Percentiles rank a stretch among this genome's conserved stretches.
Conservation (phyloP, 768 basidiomycete species). For the Tephrocybe sp. region DNA sequence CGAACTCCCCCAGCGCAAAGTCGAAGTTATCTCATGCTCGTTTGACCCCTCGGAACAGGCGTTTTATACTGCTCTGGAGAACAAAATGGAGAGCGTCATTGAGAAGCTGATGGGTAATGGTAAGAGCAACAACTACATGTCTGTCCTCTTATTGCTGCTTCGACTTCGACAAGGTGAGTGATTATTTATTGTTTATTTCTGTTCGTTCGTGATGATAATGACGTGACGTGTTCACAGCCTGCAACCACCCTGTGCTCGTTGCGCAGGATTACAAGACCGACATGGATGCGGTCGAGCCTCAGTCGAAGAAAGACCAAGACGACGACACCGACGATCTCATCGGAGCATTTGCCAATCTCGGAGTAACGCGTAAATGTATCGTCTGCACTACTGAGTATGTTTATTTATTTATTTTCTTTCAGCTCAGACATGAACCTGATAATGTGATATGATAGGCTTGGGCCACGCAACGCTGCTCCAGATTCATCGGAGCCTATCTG, state of each 20-base stretch:
- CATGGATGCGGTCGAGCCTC: constrained; percentile 72
- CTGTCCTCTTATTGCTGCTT: constrained; percentile 67
- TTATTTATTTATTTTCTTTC: not conserved
- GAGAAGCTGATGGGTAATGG: constrained; percentile 62
- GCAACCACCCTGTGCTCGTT: constrained; percentile 85
- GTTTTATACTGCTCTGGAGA: constrained; percentile 77
- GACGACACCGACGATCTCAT: constrained; percentile 74
- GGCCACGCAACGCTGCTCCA: constrained; percentile 31
- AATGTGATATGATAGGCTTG: constrained; percentile 29
- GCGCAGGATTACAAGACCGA: constrained; percentile 74
- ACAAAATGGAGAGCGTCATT: constrained; percentile 61
- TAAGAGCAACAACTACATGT: constrained; percentile 64
- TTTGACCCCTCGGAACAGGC: constrained; percentile 75
- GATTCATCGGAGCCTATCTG: constrained; percentile 51
- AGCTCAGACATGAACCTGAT: not conserved
- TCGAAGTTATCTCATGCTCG: constrained; percentile 70
- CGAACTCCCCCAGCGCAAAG: constrained; percentile 69
- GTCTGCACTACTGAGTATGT: constrained; percentile 68
- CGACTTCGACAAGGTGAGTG: constrained; percentile 83
- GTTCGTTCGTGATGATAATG: not conserved
- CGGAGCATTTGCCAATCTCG: constrained; percentile 67
- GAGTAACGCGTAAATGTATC: constrained; percentile 70
- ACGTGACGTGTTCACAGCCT: constrained; percentile 48
- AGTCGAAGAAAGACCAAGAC: constrained; percentile 48
- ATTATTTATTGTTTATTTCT: not conserved